Evolutionary conservation across 192 early-diverging fungal genomes (phyloP).

Genomic region (Phycomyces blakesleeanus): DNA sequence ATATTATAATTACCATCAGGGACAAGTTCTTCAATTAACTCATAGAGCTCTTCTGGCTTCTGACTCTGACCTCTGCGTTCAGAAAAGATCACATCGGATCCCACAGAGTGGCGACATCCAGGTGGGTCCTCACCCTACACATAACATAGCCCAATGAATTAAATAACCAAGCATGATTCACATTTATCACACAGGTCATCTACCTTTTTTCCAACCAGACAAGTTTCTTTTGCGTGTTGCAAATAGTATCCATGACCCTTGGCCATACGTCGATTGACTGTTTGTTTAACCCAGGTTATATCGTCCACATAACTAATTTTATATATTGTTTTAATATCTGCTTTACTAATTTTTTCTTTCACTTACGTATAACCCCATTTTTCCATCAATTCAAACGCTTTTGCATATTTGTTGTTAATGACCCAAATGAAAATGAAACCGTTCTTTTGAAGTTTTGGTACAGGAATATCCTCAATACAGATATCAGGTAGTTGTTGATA

Average conservation of each 20-base stretch:
- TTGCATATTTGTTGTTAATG: conserved; percentile 97
- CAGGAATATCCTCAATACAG: conserved; percentile 89
- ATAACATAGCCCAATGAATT: background rate
- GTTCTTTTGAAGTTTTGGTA: conserved; percentile 76
- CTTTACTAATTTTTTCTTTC: background rate
- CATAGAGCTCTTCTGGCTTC: conserved; percentile 94
- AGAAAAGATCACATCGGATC: conserved; percentile 89
- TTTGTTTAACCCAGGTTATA: conserved; percentile 97
- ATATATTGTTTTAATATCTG: background rate
- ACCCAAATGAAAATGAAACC: conserved; percentile 98
- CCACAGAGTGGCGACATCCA: conserved; percentile 64
- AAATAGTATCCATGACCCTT: conserved; percentile 97
- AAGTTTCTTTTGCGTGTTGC: conserved; percentile 97
- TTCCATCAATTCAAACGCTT: conserved; percentile 91
- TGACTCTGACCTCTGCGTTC: conserved; percentile 93
- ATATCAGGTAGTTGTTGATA: conserved; percentile 95
- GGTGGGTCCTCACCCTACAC: conserved; percentile 68
- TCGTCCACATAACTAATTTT: conserved; percentile 77
- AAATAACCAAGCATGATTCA: too few relatives aligned
- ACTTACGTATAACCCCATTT: conserved; percentile 89
- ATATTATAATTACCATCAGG: conserved; percentile 67
- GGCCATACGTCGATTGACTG: conserved; percentile 93
- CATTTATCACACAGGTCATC: too few relatives aligned
- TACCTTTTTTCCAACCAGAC: conserved; percentile 90
- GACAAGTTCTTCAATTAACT: conserved; percentile 89